Base-by-base conservation (phyloP, 768 basidiomycete genomes). In the Xerocomus potaroensis region DNA sequence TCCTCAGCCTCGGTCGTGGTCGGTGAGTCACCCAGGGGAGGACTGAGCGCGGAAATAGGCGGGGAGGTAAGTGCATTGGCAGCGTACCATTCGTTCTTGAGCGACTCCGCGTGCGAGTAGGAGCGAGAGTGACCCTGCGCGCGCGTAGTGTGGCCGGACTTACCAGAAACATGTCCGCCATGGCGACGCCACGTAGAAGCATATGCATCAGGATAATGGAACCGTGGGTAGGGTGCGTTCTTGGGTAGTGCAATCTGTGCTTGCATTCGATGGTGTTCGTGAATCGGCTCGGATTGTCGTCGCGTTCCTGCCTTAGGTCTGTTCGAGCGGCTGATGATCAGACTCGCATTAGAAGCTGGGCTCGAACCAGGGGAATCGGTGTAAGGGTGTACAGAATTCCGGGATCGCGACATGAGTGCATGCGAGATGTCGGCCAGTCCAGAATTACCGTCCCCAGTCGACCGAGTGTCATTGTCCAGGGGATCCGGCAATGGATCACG, bases 401-500 rank as follows among this genome's bases (percentile, higher is more conserved):
- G 47, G 14, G 58, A 59, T 8, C 58, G 59, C 34, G 56, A 43
- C 3, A 61, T 33, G 52, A 59, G 55, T 0, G 59, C 59, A 14
- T 61, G 49, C 1, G 55, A 49, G 48, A 56, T 29, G 26, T 26
- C 29, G 14, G n/a, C 29, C 18, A 45, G 40, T 5, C 24, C 49
- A n/a, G 51, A 32, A 4, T 44, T 38, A n/a, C 44, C 23, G 18
- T 58, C 39, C 14, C 31, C 10, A 30, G 5, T 14, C 18, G 45
- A 35, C 21, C 3, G 32, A 1, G 27, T 8, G 24, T 14, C 31
- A 6, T 26, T 34, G 11, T 48, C 47, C 31, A 50, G 43, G 5
- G 50, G 27, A 38, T 18, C 45, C 34, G 37, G 33, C 11, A 10
- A 19, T 8, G 16, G 41, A 4, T 49, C 44, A n/a, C 36, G 40